Base-by-base conservation (phyloP, 768 basidiomycete species). In the Naematelia aurantialba region DNA sequence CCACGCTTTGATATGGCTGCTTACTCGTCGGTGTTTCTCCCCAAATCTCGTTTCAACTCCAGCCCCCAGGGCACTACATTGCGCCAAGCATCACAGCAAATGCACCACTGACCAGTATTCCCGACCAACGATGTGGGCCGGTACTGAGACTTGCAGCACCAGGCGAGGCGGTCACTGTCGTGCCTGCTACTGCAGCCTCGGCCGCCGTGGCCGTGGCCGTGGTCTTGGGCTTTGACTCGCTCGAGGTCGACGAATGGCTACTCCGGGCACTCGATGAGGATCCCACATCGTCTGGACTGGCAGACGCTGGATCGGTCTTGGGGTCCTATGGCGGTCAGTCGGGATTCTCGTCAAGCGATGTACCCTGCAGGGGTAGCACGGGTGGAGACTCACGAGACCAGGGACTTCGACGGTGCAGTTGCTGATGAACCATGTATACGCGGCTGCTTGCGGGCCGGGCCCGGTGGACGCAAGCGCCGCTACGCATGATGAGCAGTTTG, bases 401-500 rank as follows among this genome's bases (percentile, higher is more conserved):
- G 29, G 13, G 8, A 58, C 48, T 21, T 50, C 56, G 47, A 11
- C 19, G 11, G 57, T 53, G 24, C 57, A 58, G 50, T 58, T 58
- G 8, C 30, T 26, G 5, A 24, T 11, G 39, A 34, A 58, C 4
- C 10, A 48, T 4, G 49, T 26, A 26, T 62, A 62, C 4, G 25
- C 39, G 13, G 25, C 25, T 52, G 54, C 54, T 30, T 54, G 52
- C 2, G 2, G 14, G 2, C 31, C 21, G 21, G 52, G 44, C 21
- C 19, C 30, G 14, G 50, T 45, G 13, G 48, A 30, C 14, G 25
- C 39, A n/a, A 27, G 25, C 30, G 44, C 5, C 3, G 57, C 58
- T 8, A 63, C 19, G 47, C 62, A 63, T n/a, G 19, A 19, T 11
- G 52, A 55, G 46, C 62, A 63, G 1, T 8, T 24, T 14, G 29